Evolutionary conservation across 2,329 filamentous ascomycete genomes (phyloP), one percentile per base, ranked within the genome.

Genomic region (Sclerotinia subarctica): DNA sequence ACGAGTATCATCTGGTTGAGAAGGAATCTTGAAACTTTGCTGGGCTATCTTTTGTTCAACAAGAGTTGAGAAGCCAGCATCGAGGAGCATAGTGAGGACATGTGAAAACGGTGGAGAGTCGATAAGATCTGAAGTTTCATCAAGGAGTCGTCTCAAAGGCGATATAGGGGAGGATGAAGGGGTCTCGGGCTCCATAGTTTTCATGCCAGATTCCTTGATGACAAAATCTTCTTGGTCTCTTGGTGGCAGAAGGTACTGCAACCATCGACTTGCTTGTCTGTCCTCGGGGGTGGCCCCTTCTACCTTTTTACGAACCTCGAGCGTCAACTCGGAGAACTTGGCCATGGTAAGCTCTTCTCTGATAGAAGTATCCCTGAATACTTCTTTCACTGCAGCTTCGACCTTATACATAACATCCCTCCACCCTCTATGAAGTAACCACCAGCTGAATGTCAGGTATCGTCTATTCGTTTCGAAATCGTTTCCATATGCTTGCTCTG

Each of bases 361-460:
- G 1, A 94, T 94, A 78, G 93, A 97, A 62, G 97, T 82, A 70
- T 87, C 84, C n/a, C 93, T 92, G 78, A 97, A 98, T 32, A 94
- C 91, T 65, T 96, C 90, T 74, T 90, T 90, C 32, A 99, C 95
- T 5, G 93, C 93, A n/a, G 83, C 82, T 77, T 93, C 89, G 59
- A 99, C 94, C 71, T 89, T 90, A 68, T 88, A 83, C 85, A 93
- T 90, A 68, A 98, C 82, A 68, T 93, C 88, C 72, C 88, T 87
- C 89, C 93, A 98, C 54, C 95, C 95, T 72, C 88, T 88, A 80
- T 99, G 94, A 59, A 99, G 83, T 58, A 99, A 82, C 94, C 94
- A 99, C 95, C 95, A 99, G 80, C 93, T 97, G 78, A 98, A 96
- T 52, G 94, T 96, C 60, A 99, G 84, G 77, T 98, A 99, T 76